Percentiles rank a stretch among this genome's conserved stretches.
These are phyloP conservation scores for Psidium guajava DNA, from an alignment of 345 rosid genomes.

Conservation along the genomic window DNA sequence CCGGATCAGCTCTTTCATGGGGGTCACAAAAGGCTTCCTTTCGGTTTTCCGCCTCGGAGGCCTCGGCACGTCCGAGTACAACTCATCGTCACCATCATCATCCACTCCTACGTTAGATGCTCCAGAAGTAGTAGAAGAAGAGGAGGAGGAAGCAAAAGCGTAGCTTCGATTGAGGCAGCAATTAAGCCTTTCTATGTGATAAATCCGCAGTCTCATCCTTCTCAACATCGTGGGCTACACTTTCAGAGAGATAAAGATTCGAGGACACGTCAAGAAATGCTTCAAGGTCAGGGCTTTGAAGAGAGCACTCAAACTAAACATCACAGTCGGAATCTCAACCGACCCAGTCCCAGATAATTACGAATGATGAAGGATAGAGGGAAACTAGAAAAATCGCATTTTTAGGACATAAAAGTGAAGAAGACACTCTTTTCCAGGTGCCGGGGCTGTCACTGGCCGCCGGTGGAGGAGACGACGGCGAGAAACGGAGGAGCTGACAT, in stretches of 20 bases:
- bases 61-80: conserved; percentile 55
- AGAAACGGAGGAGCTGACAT: neutral
- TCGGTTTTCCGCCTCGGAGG: conserved; percentile 57
- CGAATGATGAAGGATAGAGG: neutral
- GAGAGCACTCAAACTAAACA: neutral
- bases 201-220: neutral
- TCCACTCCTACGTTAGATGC: neutral
- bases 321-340: neutral
- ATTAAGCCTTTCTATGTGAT: neutral
- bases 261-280: neutral
- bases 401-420: neutral
- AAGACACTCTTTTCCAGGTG: neutral
- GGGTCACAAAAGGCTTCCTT: conserved; percentile 78
- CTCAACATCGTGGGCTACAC: neutral
- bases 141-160: neutral
- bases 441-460: neutral
- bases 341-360: neutral
- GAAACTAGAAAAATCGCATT: neutral
- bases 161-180: neutral
- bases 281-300: neutral
- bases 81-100: conserved; percentile 20
- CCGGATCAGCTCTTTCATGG: conserved; percentile 55
- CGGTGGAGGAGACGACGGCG: neutral
- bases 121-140: neutral
- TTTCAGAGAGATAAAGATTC: neutral